These are phyloP conservation scores for Emmonsiellopsis sp. DNA, from an alignment of 2,329 filamentous ascomycete genomes.

Conservation along the genomic window DNA sequence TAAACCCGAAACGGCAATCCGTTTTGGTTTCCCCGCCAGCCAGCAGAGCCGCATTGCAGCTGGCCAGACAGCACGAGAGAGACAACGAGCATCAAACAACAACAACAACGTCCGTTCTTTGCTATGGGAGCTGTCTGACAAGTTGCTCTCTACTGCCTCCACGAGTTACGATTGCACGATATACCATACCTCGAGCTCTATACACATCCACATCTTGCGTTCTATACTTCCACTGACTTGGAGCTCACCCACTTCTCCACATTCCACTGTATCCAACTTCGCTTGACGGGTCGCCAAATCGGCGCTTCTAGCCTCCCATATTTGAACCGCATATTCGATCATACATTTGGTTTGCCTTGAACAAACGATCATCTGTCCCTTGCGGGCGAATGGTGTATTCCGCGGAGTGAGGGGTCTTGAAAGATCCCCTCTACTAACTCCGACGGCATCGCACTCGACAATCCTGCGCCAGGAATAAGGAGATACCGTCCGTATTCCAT, in stretches of 20 bases:
- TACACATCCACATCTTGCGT: neutral
- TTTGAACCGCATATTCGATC: neutral
- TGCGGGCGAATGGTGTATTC: conserved; percentile 35
- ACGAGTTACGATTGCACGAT: neutral
- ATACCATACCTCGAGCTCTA: neutral
- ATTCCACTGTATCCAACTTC: neutral
- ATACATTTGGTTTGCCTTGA: neutral
- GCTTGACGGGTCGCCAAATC: neutral
- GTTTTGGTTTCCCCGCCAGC: conserved; percentile 25
- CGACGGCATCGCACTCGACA: conserved; percentile 10
- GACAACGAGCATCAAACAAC: neutral
- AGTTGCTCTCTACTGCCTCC: neutral
- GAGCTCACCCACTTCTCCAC: neutral
- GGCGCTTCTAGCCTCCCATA: neutral
- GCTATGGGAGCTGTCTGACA: neutral
- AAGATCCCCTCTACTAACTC: conserved; percentile 34
- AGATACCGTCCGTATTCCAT: neutral
- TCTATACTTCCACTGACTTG: neutral
- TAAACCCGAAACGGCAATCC: conserved; percentile 33
- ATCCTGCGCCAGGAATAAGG: neutral
- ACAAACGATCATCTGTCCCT: neutral
- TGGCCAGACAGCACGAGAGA: neutral
- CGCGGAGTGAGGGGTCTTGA: conserved; percentile 33
- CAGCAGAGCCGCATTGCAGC: conserved; percentile 11
- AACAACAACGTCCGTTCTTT: neutral